Evolutionary conservation across 768 basidiomycete genomes (phyloP).

Genomic region (Panaeolus papilionaceus): DNA sequence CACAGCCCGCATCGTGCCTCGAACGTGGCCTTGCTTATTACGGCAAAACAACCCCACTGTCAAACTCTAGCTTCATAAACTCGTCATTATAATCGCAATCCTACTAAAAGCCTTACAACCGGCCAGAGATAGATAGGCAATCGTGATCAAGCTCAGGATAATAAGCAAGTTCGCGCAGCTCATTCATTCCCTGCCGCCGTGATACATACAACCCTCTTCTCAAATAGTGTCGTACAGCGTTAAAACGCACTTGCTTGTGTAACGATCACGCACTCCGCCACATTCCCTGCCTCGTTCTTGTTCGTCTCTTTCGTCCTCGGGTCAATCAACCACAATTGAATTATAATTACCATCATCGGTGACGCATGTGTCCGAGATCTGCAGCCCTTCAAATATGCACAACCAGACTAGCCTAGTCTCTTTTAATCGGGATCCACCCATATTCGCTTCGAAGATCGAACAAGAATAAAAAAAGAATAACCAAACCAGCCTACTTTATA

Average conservation of each 20-base stretch:
- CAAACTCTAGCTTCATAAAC: slow-evolving; percentile 1
- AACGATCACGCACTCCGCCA: background rate
- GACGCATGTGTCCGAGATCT: background rate
- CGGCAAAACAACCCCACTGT: slow-evolving; percentile 3
- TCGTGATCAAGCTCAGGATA: background rate
- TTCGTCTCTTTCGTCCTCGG: background rate
- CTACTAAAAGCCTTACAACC: background rate
- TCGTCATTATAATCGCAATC: slow-evolving; percentile 3
- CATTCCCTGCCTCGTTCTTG: background rate
- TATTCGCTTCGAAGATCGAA: background rate
- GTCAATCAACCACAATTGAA: slow-evolving; percentile 2
- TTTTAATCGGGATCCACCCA: background rate
- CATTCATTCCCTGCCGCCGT: background rate
- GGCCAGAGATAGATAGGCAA: too few species aligned
- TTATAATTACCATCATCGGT: background rate
- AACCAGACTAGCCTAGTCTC: too few species aligned
- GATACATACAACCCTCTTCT: too few species aligned
- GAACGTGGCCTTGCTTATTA: slow-evolving; percentile 13
- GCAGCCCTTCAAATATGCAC: background rate
- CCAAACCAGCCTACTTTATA: background rate
- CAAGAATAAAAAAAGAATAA: background rate
- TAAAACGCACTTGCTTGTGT: background rate
- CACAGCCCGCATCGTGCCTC: background rate
- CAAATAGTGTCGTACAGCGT: background rate
- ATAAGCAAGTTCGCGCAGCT: background rate